These are phyloP conservation scores for Nicotiana benthamiana DNA, from an alignment of 257 asterid genomes.

Conservation along the genomic window DNA sequence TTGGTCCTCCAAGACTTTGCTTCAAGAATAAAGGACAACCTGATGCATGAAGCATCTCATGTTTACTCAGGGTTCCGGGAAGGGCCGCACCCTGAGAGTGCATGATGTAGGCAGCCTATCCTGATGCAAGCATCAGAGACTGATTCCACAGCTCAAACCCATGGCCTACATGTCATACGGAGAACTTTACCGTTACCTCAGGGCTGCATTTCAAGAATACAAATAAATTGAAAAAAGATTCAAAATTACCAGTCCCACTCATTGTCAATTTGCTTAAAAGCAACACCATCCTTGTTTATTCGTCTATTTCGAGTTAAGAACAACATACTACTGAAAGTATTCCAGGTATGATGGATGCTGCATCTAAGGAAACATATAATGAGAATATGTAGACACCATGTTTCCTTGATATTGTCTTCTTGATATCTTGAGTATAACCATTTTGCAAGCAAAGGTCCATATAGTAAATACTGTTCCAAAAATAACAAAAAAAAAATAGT, in stretches of 20 bases:
- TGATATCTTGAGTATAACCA: conserved; percentile 40
- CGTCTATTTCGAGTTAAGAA: conserved; percentile 60
- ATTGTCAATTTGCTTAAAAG: conserved; percentile 71
- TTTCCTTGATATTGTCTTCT: conserved; percentile 27
- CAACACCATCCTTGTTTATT: conserved; percentile 61
- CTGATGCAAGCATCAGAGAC: fast-evolving
- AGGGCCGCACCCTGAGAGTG: no score
- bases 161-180: no score
- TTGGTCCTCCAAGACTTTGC: no score
- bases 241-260: conserved; percentile 74
- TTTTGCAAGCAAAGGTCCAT: conserved; percentile 58
- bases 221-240: neutral
- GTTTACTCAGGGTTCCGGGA: neutral
- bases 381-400: conserved; percentile 58
- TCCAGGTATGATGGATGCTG: conserved; percentile 35
- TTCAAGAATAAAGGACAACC: neutral
- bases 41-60: neutral
- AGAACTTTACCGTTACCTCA: no score
- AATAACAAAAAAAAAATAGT: neutral
- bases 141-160: neutral
- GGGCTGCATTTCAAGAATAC: neutral
- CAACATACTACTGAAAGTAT: conserved; percentile 54
- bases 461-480: conserved; percentile 40
- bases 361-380: conserved; percentile 47
- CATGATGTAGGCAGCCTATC: neutral